Conservation (phyloP, 352 stramenopile genomes). For the Phytophthora uliginosa region DNA sequence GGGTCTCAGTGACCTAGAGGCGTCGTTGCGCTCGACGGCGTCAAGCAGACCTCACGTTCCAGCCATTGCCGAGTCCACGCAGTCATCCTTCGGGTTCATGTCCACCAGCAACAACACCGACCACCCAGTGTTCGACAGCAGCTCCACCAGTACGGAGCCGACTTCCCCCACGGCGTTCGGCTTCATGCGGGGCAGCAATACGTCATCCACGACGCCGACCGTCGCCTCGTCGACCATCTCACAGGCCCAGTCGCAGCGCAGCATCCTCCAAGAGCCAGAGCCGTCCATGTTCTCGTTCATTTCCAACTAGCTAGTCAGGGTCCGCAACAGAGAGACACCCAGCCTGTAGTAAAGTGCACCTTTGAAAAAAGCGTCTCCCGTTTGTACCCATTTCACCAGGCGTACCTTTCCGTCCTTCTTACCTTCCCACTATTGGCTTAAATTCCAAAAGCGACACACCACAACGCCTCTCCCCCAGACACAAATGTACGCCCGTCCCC, state of each 20-base stretch:
- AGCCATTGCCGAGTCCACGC: slow-evolving; percentile 31
- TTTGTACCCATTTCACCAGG: too few relatives aligned
- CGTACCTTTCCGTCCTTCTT: neutral
- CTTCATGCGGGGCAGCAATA: slow-evolving; percentile 54
- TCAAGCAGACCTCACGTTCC: slow-evolving; percentile 20
- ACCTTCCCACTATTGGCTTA: neutral
- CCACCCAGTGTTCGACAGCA: slow-evolving; percentile 37
- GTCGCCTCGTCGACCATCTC: slow-evolving; percentile 36
- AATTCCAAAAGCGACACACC: neutral
- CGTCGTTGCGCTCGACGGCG: slow-evolving; percentile 45
- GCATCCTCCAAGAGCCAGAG: slow-evolving; percentile 34
- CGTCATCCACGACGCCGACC: slow-evolving; percentile 43
- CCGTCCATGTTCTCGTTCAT: slow-evolving; percentile 77
- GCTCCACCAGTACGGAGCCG: slow-evolving; percentile 40
- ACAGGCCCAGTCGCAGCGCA: slow-evolving; percentile 31
- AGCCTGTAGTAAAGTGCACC: slow-evolving; percentile 1
- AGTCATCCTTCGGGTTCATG: slow-evolving; percentile 68
- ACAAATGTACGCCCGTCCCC: neutral
- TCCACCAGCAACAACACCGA: slow-evolving; percentile 36
- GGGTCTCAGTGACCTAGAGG: slow-evolving; percentile 55
- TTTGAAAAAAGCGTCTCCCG: neutral
- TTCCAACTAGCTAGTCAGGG: slow-evolving; percentile 36
- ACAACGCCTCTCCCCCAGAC: neutral
- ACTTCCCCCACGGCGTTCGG: slow-evolving; percentile 71
- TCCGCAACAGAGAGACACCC: neutral